Conservation (phyloP, 139 green algal species). For the Chlamydomonas schloesseri region DNA sequence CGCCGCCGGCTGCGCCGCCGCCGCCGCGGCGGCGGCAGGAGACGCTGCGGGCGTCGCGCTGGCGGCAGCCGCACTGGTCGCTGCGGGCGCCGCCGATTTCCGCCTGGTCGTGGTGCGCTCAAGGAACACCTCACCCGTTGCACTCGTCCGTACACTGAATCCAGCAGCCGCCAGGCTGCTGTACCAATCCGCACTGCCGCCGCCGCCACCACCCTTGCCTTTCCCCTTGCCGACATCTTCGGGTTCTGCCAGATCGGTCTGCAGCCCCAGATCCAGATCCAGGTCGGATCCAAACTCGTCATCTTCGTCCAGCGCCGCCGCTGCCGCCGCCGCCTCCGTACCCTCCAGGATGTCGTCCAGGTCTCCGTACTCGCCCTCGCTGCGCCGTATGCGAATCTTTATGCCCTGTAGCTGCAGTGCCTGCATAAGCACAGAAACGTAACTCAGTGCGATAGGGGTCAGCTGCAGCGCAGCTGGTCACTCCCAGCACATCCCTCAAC, state of each 20-base stretch:
- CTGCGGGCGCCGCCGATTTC: not conserved
- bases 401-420: constrained; percentile 6
- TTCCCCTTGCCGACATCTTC: not conserved
- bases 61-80: not conserved
- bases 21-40: not conserved
- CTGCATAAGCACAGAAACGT: too few relatives aligned
- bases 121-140: constrained; percentile 26
- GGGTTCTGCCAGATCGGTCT: not conserved
- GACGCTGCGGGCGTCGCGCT: not conserved
- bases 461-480: too few relatives aligned
- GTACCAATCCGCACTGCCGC: not conserved
- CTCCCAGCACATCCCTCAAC: too few relatives aligned
- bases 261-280: not conserved
- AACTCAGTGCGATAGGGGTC: too few relatives aligned
- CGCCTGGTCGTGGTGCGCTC: constrained; percentile 1
- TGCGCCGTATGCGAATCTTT: not conserved
- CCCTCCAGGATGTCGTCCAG: not conserved
- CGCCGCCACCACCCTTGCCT: not conserved
- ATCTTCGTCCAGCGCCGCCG: not conserved
- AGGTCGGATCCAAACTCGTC: constrained; percentile 1
- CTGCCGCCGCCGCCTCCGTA: not conserved
- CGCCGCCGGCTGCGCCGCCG: too few relatives aligned
- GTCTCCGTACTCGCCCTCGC: not conserved
- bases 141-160: constrained; percentile 5
- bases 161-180: constrained; percentile 17